Conservation (phyloP, 1,139 yeast species). For the Hemisphaericaspora lyxosophila region DNA sequence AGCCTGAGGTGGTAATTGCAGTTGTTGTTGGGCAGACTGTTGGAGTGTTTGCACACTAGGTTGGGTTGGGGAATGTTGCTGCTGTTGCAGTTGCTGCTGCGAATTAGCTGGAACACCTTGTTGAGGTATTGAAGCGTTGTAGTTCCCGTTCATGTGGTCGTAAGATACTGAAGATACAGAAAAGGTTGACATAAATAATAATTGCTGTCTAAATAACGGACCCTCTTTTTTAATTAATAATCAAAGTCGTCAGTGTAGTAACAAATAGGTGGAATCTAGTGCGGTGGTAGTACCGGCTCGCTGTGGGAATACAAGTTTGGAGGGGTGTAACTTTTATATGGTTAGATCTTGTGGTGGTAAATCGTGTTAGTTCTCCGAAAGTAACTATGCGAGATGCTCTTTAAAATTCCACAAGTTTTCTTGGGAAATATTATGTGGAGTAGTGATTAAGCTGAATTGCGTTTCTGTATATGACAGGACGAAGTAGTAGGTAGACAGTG, state of each 20-base stretch:
- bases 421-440: background rate
- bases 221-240: background rate
- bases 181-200: slow-evolving; percentile 14
- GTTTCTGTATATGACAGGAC: background rate
- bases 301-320: no score
- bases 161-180: slow-evolving; percentile 10
- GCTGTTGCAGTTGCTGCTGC: slow-evolving; percentile 10
- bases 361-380: no score
- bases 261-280: background rate
- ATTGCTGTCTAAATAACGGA: no score
- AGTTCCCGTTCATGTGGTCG: slow-evolving; percentile 18
- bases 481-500: no score
- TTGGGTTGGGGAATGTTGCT: slow-evolving; percentile 12
- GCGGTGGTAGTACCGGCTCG: no score
- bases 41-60: slow-evolving; percentile 7
- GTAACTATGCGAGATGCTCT: background rate
- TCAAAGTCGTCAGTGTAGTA: background rate
- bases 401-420: background rate
- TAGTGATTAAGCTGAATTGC: background rate
- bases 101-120: slow-evolving; percentile 11
- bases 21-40: slow-evolving; percentile 11
- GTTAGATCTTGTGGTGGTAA: no score
- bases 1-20: slow-evolving; percentile 15
- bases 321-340: no score
- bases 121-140: slow-evolving; percentile 14